Conservation (phyloP, 2,329 filamentous ascomycete genomes). For the Dryadomyces sulphureus region DNA sequence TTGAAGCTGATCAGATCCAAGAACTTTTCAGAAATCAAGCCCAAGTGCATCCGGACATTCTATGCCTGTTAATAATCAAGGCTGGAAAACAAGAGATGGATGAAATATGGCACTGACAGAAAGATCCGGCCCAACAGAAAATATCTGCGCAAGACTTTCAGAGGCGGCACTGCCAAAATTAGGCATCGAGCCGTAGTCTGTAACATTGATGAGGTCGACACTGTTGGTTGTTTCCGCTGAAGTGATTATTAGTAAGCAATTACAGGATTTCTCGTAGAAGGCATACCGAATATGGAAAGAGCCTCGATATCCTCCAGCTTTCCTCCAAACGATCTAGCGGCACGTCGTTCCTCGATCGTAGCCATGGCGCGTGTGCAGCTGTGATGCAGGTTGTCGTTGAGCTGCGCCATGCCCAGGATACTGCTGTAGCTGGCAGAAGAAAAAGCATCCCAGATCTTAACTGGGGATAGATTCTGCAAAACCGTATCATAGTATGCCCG, state of each 20-base stretch:
- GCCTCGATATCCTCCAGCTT: slow-evolving; percentile 26
- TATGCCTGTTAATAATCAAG: slow-evolving; percentile 13
- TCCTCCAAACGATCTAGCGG: slow-evolving; percentile 26
- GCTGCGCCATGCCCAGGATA: slow-evolving; percentile 29
- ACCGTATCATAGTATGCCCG: slow-evolving; percentile 30
- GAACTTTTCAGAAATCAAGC: slow-evolving; percentile 34
- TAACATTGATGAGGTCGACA: slow-evolving; percentile 24
- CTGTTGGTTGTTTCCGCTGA: slow-evolving; percentile 27
- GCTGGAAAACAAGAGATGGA: background rate
- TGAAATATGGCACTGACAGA: slow-evolving; percentile 24
- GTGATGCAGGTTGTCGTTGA: slow-evolving; percentile 26
- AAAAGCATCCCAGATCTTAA: slow-evolving; percentile 33
- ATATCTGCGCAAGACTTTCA: slow-evolving; percentile 25
- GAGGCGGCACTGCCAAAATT: slow-evolving; percentile 25
- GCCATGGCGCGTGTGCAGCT: slow-evolving; percentile 40
- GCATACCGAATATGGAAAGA: slow-evolving; percentile 28
- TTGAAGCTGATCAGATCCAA: slow-evolving; percentile 33
- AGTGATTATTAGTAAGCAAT: background rate
- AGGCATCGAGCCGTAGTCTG: slow-evolving; percentile 39
- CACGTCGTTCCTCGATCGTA: slow-evolving; percentile 34
- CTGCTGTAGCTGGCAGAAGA: slow-evolving; percentile 34
- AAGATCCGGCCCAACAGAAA: slow-evolving; percentile 35
- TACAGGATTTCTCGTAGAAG: slow-evolving; percentile 5
- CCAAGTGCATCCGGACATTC: slow-evolving; percentile 34
- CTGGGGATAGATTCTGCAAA: slow-evolving; percentile 20